Evolutionary conservation across 805 yeast species (phyloP), one percentile per base, ranked within the genome.

Genomic region (Jamesozyma lodderae): DNA sequence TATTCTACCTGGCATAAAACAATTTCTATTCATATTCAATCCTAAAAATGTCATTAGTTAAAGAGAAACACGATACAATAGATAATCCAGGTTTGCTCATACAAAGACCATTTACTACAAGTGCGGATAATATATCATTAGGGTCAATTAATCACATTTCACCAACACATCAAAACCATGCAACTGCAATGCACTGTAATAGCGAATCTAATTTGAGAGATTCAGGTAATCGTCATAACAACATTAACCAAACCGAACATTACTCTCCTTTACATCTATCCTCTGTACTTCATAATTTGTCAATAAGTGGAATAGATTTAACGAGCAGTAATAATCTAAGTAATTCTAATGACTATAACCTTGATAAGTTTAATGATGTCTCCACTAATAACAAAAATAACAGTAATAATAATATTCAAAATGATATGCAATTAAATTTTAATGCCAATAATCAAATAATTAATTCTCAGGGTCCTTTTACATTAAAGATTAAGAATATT

Each of bases 401-500:
- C 14, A 31, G 20, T 17, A 33, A 29, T 18, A 28, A 17, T 28
- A 16, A 21, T 19, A n/a, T 14, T 21, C 14, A 14, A 25, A 11
- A 13, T 25, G 28, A 25, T 7, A 7, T 25, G n/a, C 28, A 25
- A 25, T n/a, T n/a, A n/a, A n/a, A n/a, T n/a, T n/a, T n/a, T n/a
- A n/a, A n/a, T n/a, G n/a, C n/a, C n/a, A n/a, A n/a, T n/a, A n/a
- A n/a, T n/a, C n/a, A n/a, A n/a, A n/a, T n/a, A 15, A n/a, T 19
- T 2, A 32, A 4, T 9, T 20, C 14, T 16, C 33, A 20, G 14
- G 46, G 43, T 14, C 39, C 42, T 21, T 49, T 27, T 25, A 13
- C 38, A 52, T 45, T 75, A 19, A 66, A 61, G 41, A 51, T 80
- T 27, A 64, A 64, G 46, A 79, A 78, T 49, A 51, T 79, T 8